These are phyloP conservation scores for Diaporthe ampelina DNA, from an alignment of 2,329 filamentous ascomycete genomes.

Conservation along the genomic window DNA sequence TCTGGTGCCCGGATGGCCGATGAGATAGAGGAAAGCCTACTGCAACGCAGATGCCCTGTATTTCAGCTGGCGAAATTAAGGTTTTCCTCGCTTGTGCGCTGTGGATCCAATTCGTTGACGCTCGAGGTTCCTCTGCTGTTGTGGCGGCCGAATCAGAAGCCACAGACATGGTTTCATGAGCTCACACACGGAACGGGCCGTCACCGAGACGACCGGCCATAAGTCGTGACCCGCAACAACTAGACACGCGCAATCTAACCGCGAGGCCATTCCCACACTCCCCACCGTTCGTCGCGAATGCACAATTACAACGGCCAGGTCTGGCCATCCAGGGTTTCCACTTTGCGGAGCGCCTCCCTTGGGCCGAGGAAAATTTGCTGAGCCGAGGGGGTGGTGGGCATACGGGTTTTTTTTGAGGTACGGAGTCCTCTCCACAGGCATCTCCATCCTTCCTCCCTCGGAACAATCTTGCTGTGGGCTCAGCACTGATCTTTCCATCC, in stretches of 20 bases:
- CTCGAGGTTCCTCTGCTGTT: not conserved
- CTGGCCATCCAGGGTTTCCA: slow-evolving; percentile 4
- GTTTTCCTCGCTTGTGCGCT: slow-evolving; percentile 7
- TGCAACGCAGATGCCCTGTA: not conserved
- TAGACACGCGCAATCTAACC: not conserved
- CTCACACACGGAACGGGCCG: slow-evolving; percentile 35
- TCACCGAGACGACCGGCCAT: slow-evolving; percentile 25
- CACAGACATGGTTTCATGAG: slow-evolving; percentile 28
- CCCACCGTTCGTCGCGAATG: too few species aligned
- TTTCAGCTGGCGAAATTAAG: not conserved
- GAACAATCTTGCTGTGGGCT: not conserved
- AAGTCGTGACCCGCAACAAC: slow-evolving; percentile 1
- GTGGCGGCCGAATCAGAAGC: slow-evolving; percentile 13
- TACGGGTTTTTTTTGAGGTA: not conserved
- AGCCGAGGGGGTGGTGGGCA: not conserved
- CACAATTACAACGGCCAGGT: not conserved
- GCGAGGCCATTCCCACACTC: slow-evolving; percentile 2
- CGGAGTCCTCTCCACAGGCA: not conserved
- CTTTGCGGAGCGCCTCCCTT: slow-evolving; percentile 25
- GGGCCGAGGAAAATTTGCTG: not conserved
- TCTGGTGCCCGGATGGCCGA: not conserved
- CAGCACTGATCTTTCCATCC: not conserved
- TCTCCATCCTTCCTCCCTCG: not conserved
- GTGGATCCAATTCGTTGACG: slow-evolving; percentile 11
- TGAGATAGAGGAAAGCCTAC: not conserved